Evolutionary conservation across 805 yeast species (phyloP), one percentile per base, ranked within the genome.

Genomic region (Schwanniomyces yamadae): DNA sequence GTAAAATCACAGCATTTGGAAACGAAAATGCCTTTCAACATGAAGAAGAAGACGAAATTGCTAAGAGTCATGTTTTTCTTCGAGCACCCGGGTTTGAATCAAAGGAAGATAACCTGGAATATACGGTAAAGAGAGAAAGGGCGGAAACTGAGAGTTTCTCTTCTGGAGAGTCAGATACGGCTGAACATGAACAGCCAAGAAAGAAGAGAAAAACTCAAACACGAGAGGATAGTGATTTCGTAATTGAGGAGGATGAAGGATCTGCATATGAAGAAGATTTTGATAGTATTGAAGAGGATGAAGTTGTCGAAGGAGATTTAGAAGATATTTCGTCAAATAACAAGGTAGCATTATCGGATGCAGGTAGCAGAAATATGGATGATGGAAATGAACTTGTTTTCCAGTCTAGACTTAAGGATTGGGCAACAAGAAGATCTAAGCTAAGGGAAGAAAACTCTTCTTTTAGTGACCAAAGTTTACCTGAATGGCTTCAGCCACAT

Each of bases 1-100:
- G 99, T 19, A 81, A 88, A 55, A 78, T 89, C 37, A 93, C 99
- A 0, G 98, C 98, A 0, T 93, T 93, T 66, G 95, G 96, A 8
- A 76, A 77, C 20, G 62, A 77, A 14, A 69, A 71, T 26, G 81
- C 78, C 2, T 84, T 87, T 47, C 70, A 65, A 12, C 70, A 69
- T 25, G 64, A 55, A 11, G 62, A 55, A n/a, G 58, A 51, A 7
- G 61, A 55, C 10, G 59, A 50, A 1, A 44, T 41, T 1, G 49
- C 37, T 4, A 36, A 50, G 28, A 62, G 67, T 12, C 82, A 77
- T 48, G 69, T 66, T 37, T 52, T 66, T 36, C 57, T 79, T 33
- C 47, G 73, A 20, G 66, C 68, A 8, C 84, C 84, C 0, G 82
- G 83, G 1, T 57, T 75, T 31, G 60, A 30, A 23, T 33, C 14